Evolutionary conservation across 2,329 filamentous ascomycete species (phyloP).

Genomic region (Neofusicoccum sp.): DNA sequence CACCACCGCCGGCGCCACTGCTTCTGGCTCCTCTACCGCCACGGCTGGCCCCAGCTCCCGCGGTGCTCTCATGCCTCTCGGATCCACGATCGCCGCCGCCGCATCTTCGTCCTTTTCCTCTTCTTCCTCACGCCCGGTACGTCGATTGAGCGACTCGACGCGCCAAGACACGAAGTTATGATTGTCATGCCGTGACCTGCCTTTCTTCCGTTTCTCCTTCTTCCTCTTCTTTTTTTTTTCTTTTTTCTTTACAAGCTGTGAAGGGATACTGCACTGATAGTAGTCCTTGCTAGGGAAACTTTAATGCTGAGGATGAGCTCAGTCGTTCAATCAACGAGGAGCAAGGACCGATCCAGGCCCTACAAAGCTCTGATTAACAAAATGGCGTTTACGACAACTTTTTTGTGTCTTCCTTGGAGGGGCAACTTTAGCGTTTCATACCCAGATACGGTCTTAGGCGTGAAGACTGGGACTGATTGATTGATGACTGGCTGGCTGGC

Average conservation of each 20-base stretch:
- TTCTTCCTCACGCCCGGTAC: conserved; percentile 15
- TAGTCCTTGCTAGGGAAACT: neutral
- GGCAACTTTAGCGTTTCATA: no score
- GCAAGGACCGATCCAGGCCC: no score
- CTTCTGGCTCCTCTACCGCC: neutral
- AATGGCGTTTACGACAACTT: no score
- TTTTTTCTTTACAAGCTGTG: neutral
- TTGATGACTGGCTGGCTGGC: no score
- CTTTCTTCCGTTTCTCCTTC: neutral
- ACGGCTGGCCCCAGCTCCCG: conserved; percentile 3
- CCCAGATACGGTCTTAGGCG: no score
- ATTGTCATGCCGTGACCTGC: neutral
- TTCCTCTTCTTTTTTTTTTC: neutral
- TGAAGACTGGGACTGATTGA: no score
- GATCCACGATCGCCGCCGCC: neutral
- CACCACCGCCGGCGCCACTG: conserved; percentile 2
- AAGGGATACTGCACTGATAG: neutral
- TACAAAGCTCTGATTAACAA: no score
- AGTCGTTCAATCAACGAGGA: no score
- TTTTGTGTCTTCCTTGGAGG: no score
- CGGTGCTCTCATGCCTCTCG: neutral
- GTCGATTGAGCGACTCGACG: conserved; percentile 11
- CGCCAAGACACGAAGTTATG: conserved; percentile 21
- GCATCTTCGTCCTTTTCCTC: neutral
- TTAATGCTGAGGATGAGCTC: neutral